Percentiles rank a stretch among this genome's conserved stretches.
Evolutionary conservation across 257 asterid genomes (phyloP).

Genomic region (Solanum megistacrolobum): DNA sequence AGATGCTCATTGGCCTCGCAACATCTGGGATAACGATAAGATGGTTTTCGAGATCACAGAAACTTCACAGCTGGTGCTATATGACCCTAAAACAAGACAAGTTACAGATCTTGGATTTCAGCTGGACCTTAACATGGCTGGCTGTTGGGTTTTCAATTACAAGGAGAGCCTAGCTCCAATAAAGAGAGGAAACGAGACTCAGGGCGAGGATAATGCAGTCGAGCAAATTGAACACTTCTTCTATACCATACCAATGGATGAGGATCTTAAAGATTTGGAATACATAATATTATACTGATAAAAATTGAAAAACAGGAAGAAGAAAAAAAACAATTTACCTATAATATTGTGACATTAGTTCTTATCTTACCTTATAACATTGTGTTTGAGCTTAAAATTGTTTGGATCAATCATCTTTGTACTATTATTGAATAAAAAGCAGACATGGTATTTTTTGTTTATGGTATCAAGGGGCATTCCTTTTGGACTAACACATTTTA

Average conservation of each 20-base stretch:
- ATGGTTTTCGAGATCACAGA: not conserved
- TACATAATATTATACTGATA: not conserved
- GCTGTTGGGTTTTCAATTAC: not conserved
- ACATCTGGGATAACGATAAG: not conserved
- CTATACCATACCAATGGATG: not conserved
- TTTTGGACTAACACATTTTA: too few species aligned
- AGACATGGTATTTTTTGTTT: too few species aligned
- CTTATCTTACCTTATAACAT: not conserved
- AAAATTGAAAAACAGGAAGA: not conserved
- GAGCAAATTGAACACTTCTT: not conserved
- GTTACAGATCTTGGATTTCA: not conserved
- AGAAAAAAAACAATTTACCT: not conserved
- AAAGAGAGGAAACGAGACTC: slow-evolving; percentile 9
- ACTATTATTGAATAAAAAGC: too few species aligned
- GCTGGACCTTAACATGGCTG: not conserved
- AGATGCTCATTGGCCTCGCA: not conserved
- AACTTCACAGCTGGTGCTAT: not conserved
- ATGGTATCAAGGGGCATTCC: too few species aligned
- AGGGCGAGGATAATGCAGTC: not conserved
- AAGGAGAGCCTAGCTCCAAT: not conserved
- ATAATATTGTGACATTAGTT: not conserved
- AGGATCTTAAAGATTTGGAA: not conserved
- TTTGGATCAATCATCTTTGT: too few species aligned
- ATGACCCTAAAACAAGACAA: not conserved
- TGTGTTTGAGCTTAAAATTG: too few species aligned